These are phyloP conservation scores for Fusarium virguliforme DNA, from an alignment of 2,329 filamentous ascomycete genomes.

Conservation along the genomic window DNA sequence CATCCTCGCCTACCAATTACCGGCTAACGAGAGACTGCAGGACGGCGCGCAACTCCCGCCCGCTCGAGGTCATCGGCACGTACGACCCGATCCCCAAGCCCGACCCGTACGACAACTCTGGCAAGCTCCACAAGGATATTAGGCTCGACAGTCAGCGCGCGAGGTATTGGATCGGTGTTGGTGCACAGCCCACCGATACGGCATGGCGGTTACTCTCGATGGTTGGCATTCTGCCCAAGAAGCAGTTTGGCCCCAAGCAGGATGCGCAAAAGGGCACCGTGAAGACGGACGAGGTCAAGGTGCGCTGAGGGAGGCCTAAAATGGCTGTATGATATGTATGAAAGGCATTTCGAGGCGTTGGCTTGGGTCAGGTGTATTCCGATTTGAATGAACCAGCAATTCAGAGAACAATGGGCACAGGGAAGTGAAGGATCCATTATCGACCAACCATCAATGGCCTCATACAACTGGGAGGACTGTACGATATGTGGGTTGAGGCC, in stretches of 20 bases:
- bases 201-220: constrained; percentile 89
- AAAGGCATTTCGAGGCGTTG: constrained; percentile 51
- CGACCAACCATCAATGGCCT: neutral
- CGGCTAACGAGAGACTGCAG: constrained; percentile 61
- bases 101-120: constrained; percentile 73
- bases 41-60: constrained; percentile 88
- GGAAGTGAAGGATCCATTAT: neutral
- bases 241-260: constrained; percentile 55
- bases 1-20: neutral
- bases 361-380: constrained; percentile 40
- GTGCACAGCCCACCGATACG: constrained; percentile 92
- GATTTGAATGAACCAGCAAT: constrained; percentile 23
- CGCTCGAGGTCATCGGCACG: constrained; percentile 92
- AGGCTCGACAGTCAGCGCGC: constrained; percentile 85
- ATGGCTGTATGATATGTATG: constrained; percentile 51
- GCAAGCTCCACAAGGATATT: constrained; percentile 89
- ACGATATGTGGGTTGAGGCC: constrained; percentile 31
- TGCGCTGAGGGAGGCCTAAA: constrained; percentile 47
- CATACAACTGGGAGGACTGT: constrained; percentile 26
- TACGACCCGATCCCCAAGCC: constrained; percentile 79
- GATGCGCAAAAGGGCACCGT: constrained; percentile 50
- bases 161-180: constrained; percentile 97
- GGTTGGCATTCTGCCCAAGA: constrained; percentile 69
- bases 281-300: constrained; percentile 50
- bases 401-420: constrained; percentile 9